These are phyloP conservation scores for Kickxella alabastrina DNA, from an alignment of 192 early-diverging fungal genomes.

Conservation along the genomic window DNA sequence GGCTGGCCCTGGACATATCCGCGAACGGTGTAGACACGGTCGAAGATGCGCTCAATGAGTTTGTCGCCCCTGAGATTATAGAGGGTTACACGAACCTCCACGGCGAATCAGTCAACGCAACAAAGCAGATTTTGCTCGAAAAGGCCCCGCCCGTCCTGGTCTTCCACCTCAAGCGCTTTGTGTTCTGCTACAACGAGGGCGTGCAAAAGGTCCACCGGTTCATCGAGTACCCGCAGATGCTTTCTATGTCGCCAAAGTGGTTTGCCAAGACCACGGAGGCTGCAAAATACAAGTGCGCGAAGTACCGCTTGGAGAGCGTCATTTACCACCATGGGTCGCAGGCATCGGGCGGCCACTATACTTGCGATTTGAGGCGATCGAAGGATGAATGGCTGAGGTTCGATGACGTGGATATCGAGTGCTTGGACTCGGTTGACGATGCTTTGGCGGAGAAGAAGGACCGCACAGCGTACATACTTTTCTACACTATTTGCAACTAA, in stretches of 20 bases:
- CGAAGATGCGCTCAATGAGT: slow-evolving; percentile 78
- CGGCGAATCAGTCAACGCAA: slow-evolving; percentile 56
- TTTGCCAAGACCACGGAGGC: slow-evolving; percentile 20
- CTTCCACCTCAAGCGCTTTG: slow-evolving; percentile 92
- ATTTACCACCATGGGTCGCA: slow-evolving; percentile 92
- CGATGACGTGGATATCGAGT: slow-evolving; percentile 80
- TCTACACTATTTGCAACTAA: slow-evolving; percentile 34
- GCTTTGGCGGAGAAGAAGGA: slow-evolving; percentile 42
- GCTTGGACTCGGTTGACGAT: slow-evolving; percentile 30
- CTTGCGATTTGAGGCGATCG: slow-evolving; percentile 79
- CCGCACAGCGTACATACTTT: slow-evolving; percentile 48
- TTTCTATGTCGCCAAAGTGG: slow-evolving; percentile 63
- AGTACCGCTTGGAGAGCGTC: slow-evolving; percentile 78
- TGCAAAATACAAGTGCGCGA: slow-evolving; percentile 26
- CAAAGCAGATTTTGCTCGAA: slow-evolving; percentile 83
- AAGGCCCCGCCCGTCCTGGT: slow-evolving; percentile 84
- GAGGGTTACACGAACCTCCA: slow-evolving; percentile 63
- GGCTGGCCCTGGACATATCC: slow-evolving; percentile 85
- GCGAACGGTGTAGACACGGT: slow-evolving; percentile 70
- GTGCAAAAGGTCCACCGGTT: slow-evolving; percentile 85
- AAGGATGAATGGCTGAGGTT: slow-evolving; percentile 83
- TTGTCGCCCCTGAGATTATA: slow-evolving; percentile 73
- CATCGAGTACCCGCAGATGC: slow-evolving; percentile 62
- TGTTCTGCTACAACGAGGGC: slow-evolving; percentile 70
- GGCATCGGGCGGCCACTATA: slow-evolving; percentile 94